phyloP scores from a whole-genome alignment of 2,329 filamentous ascomycete genomes.

The Elsinoe arachidis region DNA sequence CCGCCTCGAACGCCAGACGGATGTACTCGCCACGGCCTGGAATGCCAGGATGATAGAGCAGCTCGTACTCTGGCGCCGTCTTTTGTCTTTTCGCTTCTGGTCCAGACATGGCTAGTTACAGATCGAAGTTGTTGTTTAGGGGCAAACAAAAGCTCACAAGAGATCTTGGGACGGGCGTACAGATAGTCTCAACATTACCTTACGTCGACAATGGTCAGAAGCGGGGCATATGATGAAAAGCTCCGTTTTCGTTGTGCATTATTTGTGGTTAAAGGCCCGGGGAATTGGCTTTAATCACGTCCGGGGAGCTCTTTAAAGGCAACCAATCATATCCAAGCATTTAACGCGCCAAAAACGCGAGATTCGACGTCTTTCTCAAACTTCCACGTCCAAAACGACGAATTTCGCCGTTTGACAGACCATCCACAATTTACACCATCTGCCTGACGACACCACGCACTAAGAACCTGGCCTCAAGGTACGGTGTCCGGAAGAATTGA shows the following conservation, averaged over 20 bases:
- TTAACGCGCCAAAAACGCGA: constrained; percentile 2
- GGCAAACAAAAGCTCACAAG: background rate
- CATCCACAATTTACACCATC: too few species aligned
- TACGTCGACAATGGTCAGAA: background rate
- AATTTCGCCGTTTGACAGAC: background rate
- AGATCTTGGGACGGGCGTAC: background rate
- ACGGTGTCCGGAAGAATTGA: background rate
- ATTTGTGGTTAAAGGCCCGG: background rate
- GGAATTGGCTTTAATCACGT: background rate
- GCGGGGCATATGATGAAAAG: background rate
- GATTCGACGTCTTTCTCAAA: background rate
- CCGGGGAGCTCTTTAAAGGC: background rate
- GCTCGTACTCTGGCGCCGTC: constrained; percentile 40
- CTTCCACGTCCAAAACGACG: background rate
- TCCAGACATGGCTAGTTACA: constrained; percentile 3
- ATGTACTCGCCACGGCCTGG: constrained; percentile 69
- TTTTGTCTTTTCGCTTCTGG: constrained; percentile 13
- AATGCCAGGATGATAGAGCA: constrained; percentile 63
- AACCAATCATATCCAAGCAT: background rate
- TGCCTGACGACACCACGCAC: too few species aligned
- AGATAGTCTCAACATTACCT: background rate
- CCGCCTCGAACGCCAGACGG: constrained; percentile 63
- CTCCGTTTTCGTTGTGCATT: background rate
- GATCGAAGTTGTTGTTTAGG: background rate
- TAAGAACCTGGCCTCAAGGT: too few species aligned